Percentiles rank a stretch among this genome's conserved stretches.
phyloP scores from a whole-genome alignment of 805 yeast genomes.

The Hanseniaspora guilliermondii region DNA sequence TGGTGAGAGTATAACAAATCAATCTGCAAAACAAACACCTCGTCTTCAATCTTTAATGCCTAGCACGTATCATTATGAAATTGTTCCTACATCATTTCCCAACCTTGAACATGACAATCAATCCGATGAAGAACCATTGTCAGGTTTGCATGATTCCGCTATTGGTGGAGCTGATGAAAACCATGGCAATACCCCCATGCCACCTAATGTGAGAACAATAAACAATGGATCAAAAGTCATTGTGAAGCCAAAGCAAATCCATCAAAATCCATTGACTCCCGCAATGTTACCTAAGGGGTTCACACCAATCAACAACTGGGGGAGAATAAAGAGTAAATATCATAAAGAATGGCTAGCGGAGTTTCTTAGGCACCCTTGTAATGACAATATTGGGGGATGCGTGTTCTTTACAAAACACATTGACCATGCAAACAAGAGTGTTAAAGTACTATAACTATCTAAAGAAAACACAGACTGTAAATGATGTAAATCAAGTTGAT shows the following conservation, averaged over 20 bases:
- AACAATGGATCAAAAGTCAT: conserved; percentile 17
- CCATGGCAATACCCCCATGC: not conserved
- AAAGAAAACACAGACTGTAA: not conserved
- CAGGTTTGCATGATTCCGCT: not conserved
- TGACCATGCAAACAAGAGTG: not conserved
- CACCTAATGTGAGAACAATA: not conserved
- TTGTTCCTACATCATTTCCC: conserved; percentile 6
- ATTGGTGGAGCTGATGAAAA: not conserved
- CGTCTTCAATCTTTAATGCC: not conserved
- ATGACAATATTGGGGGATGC: conserved; percentile 39
- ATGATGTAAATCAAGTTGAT: not conserved
- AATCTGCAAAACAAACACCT: not conserved
- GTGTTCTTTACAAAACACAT: conserved; percentile 35
- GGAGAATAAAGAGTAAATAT: conserved; percentile 25
- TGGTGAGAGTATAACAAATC: not conserved
- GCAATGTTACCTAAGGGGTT: conserved; percentile 29
- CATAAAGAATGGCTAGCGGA: conserved; percentile 41
- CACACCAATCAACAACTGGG: conserved; percentile 29
- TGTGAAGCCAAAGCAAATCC: conserved; percentile 29
- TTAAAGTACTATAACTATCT: not conserved
- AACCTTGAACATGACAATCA: not conserved
- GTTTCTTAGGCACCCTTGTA: conserved; percentile 37
- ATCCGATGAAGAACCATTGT: not conserved
- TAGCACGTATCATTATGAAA: conserved; percentile 2
- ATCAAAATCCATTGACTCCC: conserved; percentile 30